Evolutionary conservation across 495 filamentous ascomycete genomes (phyloP).

Genomic region (Chlorociboria aeruginascens): DNA sequence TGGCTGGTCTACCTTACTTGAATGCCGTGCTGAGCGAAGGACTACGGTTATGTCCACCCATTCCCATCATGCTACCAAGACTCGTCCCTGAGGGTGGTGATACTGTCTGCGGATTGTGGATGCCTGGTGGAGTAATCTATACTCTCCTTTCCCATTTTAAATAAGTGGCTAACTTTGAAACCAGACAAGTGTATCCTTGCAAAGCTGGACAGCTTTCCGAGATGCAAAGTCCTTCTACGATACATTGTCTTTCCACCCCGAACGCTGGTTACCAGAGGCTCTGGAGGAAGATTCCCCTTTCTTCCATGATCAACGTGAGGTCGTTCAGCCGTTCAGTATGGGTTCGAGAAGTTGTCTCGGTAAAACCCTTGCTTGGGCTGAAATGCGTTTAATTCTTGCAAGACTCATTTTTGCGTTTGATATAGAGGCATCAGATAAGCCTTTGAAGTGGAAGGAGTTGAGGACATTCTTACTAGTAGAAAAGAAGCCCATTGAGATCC

Average conservation of each 20-base stretch:
- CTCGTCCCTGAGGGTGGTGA: constrained; percentile 5
- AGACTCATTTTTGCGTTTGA: constrained; percentile 42
- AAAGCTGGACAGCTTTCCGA: constrained; percentile 18
- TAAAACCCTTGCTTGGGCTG: constrained; percentile 35
- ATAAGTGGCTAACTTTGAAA: not conserved
- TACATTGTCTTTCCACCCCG: constrained; percentile 27
- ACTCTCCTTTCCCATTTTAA: not conserved
- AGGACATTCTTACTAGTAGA: constrained; percentile 22
- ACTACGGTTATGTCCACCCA: constrained; percentile 26
- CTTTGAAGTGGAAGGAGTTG: constrained; percentile 1
- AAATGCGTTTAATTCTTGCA: constrained; percentile 39
- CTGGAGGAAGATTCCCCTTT: constrained; percentile 4
- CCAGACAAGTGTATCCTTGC: constrained; percentile 11
- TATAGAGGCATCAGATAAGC: constrained; percentile 16
- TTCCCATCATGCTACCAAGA: not conserved
- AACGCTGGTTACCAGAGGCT: constrained; percentile 24
- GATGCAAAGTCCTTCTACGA: constrained; percentile 21
- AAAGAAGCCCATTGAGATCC: too few species aligned
- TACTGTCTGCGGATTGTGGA: constrained; percentile 3
- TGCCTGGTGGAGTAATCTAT: constrained; percentile 8
- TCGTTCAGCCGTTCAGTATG: constrained; percentile 31
- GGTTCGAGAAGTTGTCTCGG: constrained; percentile 37
- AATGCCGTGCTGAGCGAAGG: constrained; percentile 25
- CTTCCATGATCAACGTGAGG: constrained; percentile 20
- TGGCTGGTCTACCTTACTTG: constrained; percentile 18